These are phyloP conservation scores for Verticillium longisporum DNA, from an alignment of 2,329 filamentous ascomycete genomes.

Conservation along the genomic window DNA sequence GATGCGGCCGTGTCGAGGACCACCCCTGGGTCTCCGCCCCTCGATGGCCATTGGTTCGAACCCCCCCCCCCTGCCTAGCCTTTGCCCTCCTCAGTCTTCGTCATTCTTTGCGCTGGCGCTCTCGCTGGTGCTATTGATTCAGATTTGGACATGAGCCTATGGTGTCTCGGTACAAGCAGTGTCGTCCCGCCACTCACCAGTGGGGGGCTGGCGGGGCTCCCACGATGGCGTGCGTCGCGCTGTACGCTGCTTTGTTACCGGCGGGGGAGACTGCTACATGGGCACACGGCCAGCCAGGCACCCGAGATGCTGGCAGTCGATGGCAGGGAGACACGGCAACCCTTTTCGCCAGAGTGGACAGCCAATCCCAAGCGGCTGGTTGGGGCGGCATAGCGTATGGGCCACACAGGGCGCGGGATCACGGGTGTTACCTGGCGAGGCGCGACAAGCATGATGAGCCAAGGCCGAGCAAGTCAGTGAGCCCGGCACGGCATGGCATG, in stretches of 20 bases:
- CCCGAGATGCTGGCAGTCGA: no score
- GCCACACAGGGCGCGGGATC: not conserved
- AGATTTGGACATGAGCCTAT: not conserved
- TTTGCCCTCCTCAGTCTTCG: not conserved
- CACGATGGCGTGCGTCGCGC: not conserved
- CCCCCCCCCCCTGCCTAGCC: not conserved
- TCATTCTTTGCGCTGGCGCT: not conserved
- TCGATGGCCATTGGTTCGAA: not conserved
- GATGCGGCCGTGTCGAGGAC: not conserved
- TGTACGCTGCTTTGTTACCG: not conserved
- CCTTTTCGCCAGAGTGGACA: slow-evolving; percentile 4
- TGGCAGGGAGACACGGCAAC: not conserved
- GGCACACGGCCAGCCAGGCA: not conserved
- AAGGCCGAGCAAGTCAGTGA: slow-evolving; percentile 1
- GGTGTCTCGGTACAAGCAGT: not conserved
- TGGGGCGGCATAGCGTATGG: slow-evolving; percentile 4
- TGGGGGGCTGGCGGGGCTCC: not conserved
- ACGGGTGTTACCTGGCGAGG: slow-evolving; percentile 10
- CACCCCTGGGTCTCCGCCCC: not conserved
- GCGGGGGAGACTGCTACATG: not conserved
- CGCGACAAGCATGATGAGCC: slow-evolving; percentile 3
- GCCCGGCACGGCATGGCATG: not conserved
- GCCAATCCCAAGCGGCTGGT: slow-evolving; percentile 10
- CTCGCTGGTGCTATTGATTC: not conserved
- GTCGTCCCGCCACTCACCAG: not conserved